phyloP scores from a whole-genome alignment of 2,329 filamentous ascomycete genomes.

The Aspergillus piperis region DNA sequence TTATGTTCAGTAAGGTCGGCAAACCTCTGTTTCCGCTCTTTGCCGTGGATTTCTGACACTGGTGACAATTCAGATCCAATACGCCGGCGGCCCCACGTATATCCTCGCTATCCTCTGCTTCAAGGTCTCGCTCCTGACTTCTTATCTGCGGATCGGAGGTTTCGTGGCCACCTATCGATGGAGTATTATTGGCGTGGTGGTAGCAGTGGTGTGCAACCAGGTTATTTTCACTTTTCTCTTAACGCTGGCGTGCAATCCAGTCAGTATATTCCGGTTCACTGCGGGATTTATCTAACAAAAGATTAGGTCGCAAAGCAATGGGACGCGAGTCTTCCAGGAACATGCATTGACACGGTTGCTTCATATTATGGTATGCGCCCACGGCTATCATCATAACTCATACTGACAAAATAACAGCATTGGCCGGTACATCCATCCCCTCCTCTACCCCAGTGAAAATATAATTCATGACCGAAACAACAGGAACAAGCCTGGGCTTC shows the following conservation, averaged over 20 bases:
- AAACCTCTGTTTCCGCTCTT: not conserved
- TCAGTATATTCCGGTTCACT: slow-evolving; percentile 16
- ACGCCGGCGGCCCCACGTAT: slow-evolving; percentile 31
- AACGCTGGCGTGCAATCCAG: slow-evolving; percentile 30
- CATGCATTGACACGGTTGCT: slow-evolving; percentile 44
- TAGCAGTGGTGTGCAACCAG: slow-evolving; percentile 43
- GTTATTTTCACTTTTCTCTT: slow-evolving; percentile 34
- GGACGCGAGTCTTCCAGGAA: slow-evolving; percentile 33
- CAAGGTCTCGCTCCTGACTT: slow-evolving; percentile 50
- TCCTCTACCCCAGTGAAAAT: not conserved
- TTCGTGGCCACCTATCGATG: slow-evolving; percentile 40
- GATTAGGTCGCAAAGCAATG: not conserved
- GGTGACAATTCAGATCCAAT: slow-evolving; percentile 26
- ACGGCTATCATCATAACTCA: not conserved
- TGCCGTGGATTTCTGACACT: too few species aligned
- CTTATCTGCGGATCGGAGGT: slow-evolving; percentile 50
- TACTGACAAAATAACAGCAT: not conserved
- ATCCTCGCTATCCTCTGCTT: slow-evolving; percentile 45
- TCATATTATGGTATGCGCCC: slow-evolving; percentile 44
- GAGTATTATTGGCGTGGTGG: slow-evolving; percentile 37
- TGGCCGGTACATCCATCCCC: slow-evolving; percentile 7
- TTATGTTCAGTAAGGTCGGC: slow-evolving; percentile 30
- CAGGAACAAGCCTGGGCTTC: slow-evolving; percentile 26
- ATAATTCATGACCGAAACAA: not conserved
- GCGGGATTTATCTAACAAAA: not conserved